phyloP scores from a whole-genome alignment of 371 early-diverging fungal genomes.

The Mucor racemosus region DNA sequence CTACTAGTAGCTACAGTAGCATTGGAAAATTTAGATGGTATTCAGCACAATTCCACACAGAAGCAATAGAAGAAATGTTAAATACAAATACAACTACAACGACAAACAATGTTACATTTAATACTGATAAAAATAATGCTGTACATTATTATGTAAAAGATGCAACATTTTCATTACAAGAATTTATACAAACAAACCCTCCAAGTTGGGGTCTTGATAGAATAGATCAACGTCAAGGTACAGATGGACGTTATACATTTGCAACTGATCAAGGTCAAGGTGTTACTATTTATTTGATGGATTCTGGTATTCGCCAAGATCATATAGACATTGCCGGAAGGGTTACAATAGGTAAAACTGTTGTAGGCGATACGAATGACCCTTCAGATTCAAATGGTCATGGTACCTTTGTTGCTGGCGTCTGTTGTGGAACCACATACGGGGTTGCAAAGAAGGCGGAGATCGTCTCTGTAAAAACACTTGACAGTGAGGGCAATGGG shows the following conservation, averaged over 20 bases:
- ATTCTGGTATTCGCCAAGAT: slow-evolving; percentile 38
- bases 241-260: slow-evolving; percentile 42
- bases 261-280: slow-evolving; percentile 36
- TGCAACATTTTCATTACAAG: slow-evolving; percentile 42
- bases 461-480: slow-evolving; percentile 67
- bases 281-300: slow-evolving; percentile 45
- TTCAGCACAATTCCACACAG: slow-evolving; percentile 34
- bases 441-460: slow-evolving; percentile 67
- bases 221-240: slow-evolving; percentile 49
- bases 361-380: slow-evolving; percentile 33
- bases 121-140: slow-evolving; percentile 5
- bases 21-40: slow-evolving; percentile 54
- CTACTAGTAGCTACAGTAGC: slow-evolving; percentile 19
- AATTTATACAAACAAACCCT: slow-evolving; percentile 45
- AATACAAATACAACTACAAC: slow-evolving; percentile 1
- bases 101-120: background rate
- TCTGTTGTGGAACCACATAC: slow-evolving; percentile 60
- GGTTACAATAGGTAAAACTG: slow-evolving; percentile 36
- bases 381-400: slow-evolving; percentile 42
- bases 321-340: slow-evolving; percentile 47
- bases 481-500: slow-evolving; percentile 58
- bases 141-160: slow-evolving; percentile 52
- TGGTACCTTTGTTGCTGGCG: slow-evolving; percentile 71
- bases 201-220: slow-evolving; percentile 56
- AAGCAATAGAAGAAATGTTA: slow-evolving; percentile 30